phyloP scores from a whole-genome alignment of 805 yeast genomes.

The Candida dajiaensis region DNA sequence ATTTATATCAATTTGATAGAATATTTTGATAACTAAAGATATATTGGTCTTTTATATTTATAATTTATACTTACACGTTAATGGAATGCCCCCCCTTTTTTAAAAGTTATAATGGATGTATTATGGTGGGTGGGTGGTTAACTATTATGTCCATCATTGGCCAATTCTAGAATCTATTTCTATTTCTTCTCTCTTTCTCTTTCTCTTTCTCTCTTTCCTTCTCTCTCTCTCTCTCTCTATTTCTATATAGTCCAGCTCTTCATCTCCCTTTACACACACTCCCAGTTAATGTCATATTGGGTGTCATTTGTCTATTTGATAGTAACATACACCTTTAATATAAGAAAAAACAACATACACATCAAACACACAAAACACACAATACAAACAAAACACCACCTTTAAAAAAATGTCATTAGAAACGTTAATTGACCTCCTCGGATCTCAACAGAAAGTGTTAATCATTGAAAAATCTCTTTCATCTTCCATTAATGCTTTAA shows the following conservation, averaged over 20 bases:
- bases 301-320: too few species aligned
- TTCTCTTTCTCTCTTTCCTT: too few species aligned
- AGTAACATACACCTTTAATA: too few species aligned
- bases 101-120: not conserved
- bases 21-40: not conserved
- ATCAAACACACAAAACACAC: not conserved
- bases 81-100: not conserved
- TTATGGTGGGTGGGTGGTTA: too few species aligned
- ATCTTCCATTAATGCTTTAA: constrained; percentile 43
- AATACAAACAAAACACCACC: not conserved
- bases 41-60: not conserved
- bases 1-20: not conserved
- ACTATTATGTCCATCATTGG: too few species aligned
- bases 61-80: not conserved
- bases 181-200: too few species aligned
- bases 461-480: constrained; percentile 41
- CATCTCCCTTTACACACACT: too few species aligned
- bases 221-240: too few species aligned
- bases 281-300: too few species aligned
- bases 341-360: too few species aligned
- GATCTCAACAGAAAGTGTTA: constrained; percentile 27
- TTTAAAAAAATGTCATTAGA: not conserved
- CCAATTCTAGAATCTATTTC: too few species aligned
- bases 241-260: too few species aligned
- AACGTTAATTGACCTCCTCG: constrained; percentile 6